Conservation (phyloP, 768 basidiomycete species). For the Agaricus bisporus region DNA sequence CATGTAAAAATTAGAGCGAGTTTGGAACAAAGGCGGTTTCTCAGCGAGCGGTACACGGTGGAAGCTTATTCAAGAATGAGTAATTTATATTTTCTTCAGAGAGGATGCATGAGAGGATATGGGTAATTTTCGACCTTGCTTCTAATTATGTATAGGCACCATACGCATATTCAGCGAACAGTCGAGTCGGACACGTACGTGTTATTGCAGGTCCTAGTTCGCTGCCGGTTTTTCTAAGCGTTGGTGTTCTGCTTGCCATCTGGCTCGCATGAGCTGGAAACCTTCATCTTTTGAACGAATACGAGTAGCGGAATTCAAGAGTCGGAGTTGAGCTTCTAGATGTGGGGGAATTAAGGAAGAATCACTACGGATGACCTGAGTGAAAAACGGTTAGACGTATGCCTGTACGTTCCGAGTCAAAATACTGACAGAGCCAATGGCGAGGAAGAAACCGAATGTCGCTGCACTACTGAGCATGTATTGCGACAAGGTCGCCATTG, state of each 20-base stretch:
- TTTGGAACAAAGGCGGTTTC: neutral
- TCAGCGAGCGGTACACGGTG: too few species aligned
- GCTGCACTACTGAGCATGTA: conserved; percentile 99
- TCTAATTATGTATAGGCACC: neutral
- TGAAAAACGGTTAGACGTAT: conserved; percentile 9
- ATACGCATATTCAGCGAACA: neutral
- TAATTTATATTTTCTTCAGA: too few species aligned
- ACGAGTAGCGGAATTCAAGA: conserved; percentile 41
- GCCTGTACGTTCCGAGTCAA: neutral
- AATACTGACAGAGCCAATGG: conserved; percentile 76
- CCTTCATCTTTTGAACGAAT: conserved; percentile 66
- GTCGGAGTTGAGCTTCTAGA: conserved; percentile 55
- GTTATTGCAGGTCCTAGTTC: neutral
- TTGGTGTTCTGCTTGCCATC: conserved; percentile 65
- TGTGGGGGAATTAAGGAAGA: conserved; percentile 48
- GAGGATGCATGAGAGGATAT: too few species aligned
- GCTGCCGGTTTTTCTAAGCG: conserved; percentile 19
- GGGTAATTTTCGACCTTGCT: too few species aligned
- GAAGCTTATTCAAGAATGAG: too few species aligned
- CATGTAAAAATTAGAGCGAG: conserved; percentile 4
- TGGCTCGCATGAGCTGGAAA: conserved; percentile 59
- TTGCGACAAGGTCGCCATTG: conserved; percentile 87
- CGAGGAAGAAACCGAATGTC: conserved; percentile 95
- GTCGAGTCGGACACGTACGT: too few species aligned
- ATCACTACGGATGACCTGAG: conserved; percentile 87